Evolutionary conservation across 2,329 filamentous ascomycete genomes (phyloP).

Genomic region (Cryphonectria naterciae): DNA sequence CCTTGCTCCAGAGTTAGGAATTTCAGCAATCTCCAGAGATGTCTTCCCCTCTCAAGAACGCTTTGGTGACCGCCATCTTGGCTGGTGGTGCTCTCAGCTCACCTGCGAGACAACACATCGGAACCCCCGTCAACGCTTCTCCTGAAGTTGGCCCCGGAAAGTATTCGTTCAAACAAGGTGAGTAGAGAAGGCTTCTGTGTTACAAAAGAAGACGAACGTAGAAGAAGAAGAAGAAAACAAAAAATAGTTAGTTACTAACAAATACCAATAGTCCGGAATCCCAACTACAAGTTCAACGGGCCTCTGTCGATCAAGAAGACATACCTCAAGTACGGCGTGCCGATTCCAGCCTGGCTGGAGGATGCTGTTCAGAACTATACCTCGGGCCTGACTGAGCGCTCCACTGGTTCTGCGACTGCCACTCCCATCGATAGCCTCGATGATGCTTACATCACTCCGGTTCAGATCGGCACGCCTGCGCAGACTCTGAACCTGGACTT

Average conservation of each 20-base stretch:
- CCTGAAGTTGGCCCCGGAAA: conserved; percentile 18
- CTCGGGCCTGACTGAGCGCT: conserved; percentile 17
- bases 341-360: conserved; percentile 27
- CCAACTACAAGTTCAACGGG: conserved; percentile 28
- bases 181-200: neutral
- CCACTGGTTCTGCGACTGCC: conserved; percentile 29
- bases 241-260: neutral
- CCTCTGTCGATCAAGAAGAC: conserved; percentile 31
- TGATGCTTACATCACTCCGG: conserved; percentile 40
- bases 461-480: conserved; percentile 44
- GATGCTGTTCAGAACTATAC: conserved; percentile 24
- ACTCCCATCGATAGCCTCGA: conserved; percentile 34
- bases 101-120: conserved; percentile 16
- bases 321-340: conserved; percentile 31
- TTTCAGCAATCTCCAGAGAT: conserved; percentile 5
- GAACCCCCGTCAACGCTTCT: conserved; percentile 14
- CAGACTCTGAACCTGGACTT: conserved; percentile 50
- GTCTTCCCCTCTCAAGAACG: conserved; percentile 15
- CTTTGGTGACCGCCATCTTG: conserved; percentile 19
- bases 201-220: neutral
- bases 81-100: conserved; percentile 22
- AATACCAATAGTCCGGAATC: conserved; percentile 24
- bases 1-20: neutral
- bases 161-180: conserved; percentile 25
- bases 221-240: neutral